Conservation (phyloP, 176 grass and related monocot genomes). For the Carex parvula region DNA sequence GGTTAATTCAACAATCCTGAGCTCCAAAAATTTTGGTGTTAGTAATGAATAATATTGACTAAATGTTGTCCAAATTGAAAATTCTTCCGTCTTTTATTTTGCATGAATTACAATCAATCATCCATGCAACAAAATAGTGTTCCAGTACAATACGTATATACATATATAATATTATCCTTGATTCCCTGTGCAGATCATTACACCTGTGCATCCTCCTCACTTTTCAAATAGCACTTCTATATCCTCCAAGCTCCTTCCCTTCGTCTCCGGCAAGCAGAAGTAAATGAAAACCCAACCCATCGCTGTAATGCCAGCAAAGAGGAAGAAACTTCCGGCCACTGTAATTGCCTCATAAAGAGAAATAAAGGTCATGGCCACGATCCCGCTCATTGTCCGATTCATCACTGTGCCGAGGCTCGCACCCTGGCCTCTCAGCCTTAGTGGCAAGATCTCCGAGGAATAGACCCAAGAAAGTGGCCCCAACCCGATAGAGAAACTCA, state of each 20-base stretch:
- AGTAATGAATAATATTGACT: not conserved
- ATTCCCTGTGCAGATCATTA: not conserved
- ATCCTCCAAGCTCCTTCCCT: slow-evolving; percentile 58
- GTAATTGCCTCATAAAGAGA: slow-evolving; percentile 65
- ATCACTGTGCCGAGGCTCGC: slow-evolving; percentile 55
- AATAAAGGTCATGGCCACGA: slow-evolving; percentile 68
- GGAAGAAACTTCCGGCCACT: slow-evolving; percentile 59
- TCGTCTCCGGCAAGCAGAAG: slow-evolving; percentile 52
- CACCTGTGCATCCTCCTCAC: not conserved
- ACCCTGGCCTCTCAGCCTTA: slow-evolving; percentile 56
- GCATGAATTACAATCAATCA: not conserved
- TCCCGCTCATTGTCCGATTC: slow-evolving; percentile 49
- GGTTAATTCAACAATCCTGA: not conserved
- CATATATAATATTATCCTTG: not conserved
- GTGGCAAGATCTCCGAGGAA: slow-evolving; percentile 66
- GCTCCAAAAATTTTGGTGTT: not conserved
- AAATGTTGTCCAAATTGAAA: not conserved
- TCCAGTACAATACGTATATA: not conserved
- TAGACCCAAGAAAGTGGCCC: slow-evolving; percentile 71
- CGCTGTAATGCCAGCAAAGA: slow-evolving; percentile 48
- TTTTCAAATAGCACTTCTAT: slow-evolving; percentile 62
- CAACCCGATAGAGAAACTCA: slow-evolving; percentile 52
- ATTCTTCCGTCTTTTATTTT: not conserved
- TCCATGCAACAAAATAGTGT: not conserved
- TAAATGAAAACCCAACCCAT: slow-evolving; percentile 53